Evolutionary conservation across 208 protist species (phyloP), one percentile per base, ranked within the genome.

Genomic region (Entamoeba histolytica): DNA sequence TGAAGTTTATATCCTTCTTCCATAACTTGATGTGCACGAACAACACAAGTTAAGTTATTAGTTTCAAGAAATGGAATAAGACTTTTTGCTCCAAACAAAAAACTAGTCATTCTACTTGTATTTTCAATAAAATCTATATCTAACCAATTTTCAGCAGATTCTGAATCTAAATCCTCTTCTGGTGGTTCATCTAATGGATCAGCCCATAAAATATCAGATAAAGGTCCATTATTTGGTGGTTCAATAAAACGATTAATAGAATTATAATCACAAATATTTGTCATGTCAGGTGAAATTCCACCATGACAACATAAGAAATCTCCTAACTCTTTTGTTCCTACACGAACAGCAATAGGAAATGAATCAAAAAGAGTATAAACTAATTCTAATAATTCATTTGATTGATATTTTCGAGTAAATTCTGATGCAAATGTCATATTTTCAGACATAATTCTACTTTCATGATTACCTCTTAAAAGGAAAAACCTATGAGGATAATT

Each of bases 251-350:
- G 49, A 92, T 96, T 92, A 44, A 95, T 91, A 47, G n/a, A 7
- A 5, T 92, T 61, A 35, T 97, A 97, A n/a, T 97, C 93, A 73
- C 97, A 95, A 2, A 99, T 93, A 19, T 96, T 96, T 55, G 97
- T 96, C 35, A 99, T 97, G 1, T 95, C 97, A 15, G 98, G 98
- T 35, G 96, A 98, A 19, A 98, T 93, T 51, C 98, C 98, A 55
- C 98, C 98, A 92, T 99, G 98, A 28, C 98, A 93, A 94, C 97
- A 98, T 94, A 98, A 98, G 55, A 97, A 97, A 49, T 94, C 44
- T 14, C 93, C 92, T 28, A 95, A 51, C 91, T 95, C 91, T 19
- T n/a, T 28, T 15, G 95, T 91, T 31, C 95, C 92, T 6, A 97
- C 51, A 4, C 17, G 8, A 6, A 95, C 96, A 49, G 94, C 94